Conservation (phyloP, 441 rosid genomes). For the Monsonia emarginata region DNA sequence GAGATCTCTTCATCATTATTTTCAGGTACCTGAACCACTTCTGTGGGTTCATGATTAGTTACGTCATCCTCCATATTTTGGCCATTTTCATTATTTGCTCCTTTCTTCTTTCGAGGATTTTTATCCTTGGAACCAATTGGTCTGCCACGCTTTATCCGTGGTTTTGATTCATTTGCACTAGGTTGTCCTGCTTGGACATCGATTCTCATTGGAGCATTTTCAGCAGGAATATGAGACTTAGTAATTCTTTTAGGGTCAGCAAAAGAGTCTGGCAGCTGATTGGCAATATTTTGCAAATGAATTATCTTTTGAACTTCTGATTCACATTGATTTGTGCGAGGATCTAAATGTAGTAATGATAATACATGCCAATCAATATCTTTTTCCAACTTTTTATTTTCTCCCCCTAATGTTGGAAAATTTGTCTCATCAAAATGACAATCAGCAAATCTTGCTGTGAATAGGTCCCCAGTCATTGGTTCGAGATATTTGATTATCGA, state of each 20-base stretch:
- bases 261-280: neutral
- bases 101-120: neutral
- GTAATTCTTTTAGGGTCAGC: neutral
- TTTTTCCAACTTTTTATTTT: neutral
- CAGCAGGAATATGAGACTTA: neutral
- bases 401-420: neutral
- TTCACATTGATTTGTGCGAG: slow-evolving; percentile 4
- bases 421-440: slow-evolving; percentile 8
- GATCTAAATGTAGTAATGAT: neutral
- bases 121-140: slow-evolving; percentile 5
- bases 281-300: slow-evolving; percentile 3
- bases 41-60: neutral
- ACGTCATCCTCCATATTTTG: neutral
- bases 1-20: neutral
- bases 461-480: neutral
- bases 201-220: neutral
- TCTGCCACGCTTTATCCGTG: neutral
- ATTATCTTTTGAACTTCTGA: slow-evolving; percentile 8
- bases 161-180: neutral
- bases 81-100: neutral
- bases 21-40: neutral
- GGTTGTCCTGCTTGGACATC: neutral
- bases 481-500: neutral
- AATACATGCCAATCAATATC: too few species aligned
- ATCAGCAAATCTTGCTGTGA: neutral